A percentile compares a stretch with the other conserved stretches of the same genome.
Conservation (phyloP, 805 yeast genomes). For the Tetrapisispora iriomotensis region DNA sequence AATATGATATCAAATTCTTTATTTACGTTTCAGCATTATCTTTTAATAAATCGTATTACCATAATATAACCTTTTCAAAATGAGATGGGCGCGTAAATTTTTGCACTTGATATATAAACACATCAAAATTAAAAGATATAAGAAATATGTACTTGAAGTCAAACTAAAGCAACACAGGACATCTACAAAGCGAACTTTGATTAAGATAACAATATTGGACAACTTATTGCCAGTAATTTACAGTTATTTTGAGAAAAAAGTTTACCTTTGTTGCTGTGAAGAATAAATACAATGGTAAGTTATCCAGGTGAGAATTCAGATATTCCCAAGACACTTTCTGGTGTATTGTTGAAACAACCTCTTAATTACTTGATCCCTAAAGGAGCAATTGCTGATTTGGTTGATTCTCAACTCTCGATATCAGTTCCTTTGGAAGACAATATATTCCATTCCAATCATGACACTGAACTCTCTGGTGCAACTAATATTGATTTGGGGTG, state of each 20-base stretch:
- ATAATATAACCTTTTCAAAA: too few species aligned
- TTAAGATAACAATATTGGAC: too few species aligned
- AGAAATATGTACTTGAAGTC: neutral
- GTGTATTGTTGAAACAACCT: conserved; percentile 20
- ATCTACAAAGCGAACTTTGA: too few species aligned
- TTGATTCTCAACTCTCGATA: conserved; percentile 8
- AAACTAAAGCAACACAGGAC: too few species aligned
- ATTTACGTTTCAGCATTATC: too few species aligned
- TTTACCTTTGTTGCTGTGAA: too few species aligned
- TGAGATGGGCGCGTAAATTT: conserved; percentile 4
- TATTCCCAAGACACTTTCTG: conserved; percentile 22
- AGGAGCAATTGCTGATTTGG: conserved; percentile 12
- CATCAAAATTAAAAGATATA: neutral
- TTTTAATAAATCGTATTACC: too few species aligned
- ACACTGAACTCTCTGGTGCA: neutral
- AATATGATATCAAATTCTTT: too few species aligned
- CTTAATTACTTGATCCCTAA: conserved; percentile 24
- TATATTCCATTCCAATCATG: conserved; percentile 5
- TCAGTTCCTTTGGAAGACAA: conserved; percentile 5
- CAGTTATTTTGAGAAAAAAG: too few species aligned
- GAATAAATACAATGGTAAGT: too few species aligned
- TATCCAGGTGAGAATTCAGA: conserved; percentile 24
- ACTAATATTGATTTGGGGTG: neutral
- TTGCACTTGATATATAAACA: neutral
- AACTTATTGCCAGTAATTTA: too few species aligned